Base-by-base conservation (phyloP, 1,139 yeast genomes). In the Pichia sp. region DNA sequence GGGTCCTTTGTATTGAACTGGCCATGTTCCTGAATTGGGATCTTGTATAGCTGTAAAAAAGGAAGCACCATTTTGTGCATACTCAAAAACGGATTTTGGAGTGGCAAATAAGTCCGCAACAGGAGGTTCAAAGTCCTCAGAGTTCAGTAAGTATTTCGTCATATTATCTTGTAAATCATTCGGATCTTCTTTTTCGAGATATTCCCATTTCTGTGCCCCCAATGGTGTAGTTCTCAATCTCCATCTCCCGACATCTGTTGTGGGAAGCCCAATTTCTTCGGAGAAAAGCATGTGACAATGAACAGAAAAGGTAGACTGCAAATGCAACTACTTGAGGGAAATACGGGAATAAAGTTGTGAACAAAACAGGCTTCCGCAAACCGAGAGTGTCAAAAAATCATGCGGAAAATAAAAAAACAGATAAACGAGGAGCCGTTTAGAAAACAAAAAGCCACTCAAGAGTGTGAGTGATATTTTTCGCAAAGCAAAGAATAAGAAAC, bases 1-100 rank as follows among this genome's bases (percentile, higher is more conserved):
- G 3, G 98, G 98, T 1, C 99, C 99, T 51, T 88, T 88, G 60
- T 92, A 94, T 60, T 86, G 95, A 56, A 85, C 80, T 0, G 97
- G 97, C 65, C 92, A 85, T 11, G 79, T 79, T 0, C 98, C 99
- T 33, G 81, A 76, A 1, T 66, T 64, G 28, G 76, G 75, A 49
- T 85, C 94, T 61, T 92, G 97, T 27, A 92, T 61, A 11, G 72
- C 60, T 27, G 72, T 61, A 47, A 86, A 73, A 58, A 86, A 90
- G 4, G 75, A 71, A 3, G 92, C 94, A 23, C 94, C 95, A 54
- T 85, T 82, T 39, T 71, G 62, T 1, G 90, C 84, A 1, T 95
- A 79, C 37, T 83, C 80, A 33, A 64, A 62, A 0, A 95, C 79
- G 0, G 79, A 68, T 3, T 54, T 46, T 1, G 64, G 56, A 9